Evolutionary conservation across 2,329 filamentous ascomycete species (phyloP).

Genomic region (Penicillium psychrosexuale): DNA sequence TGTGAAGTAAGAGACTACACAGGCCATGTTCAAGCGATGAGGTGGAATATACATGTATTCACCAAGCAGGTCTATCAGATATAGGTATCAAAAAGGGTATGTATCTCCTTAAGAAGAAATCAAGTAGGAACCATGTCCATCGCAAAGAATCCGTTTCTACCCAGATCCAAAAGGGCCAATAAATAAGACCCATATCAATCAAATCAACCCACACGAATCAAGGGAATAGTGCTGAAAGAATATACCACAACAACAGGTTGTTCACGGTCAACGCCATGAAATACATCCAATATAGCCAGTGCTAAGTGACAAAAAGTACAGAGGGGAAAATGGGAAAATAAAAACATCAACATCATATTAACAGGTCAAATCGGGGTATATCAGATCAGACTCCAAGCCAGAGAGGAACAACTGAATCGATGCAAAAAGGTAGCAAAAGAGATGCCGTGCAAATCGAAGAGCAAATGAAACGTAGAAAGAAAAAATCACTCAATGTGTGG

Average conservation of each 20-base stretch:
- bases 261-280: not conserved
- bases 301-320: slow-evolving; percentile 2
- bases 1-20: not conserved
- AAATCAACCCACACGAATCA: slow-evolving; percentile 3
- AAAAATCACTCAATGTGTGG: slow-evolving; percentile 6
- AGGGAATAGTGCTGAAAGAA: slow-evolving; percentile 2
- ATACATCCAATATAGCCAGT: slow-evolving; percentile 1
- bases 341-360: slow-evolving; percentile 13
- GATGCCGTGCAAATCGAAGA: not conserved
- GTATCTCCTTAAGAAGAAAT: slow-evolving; percentile 1
- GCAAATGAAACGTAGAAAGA: not conserved
- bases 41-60: not conserved
- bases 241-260: not conserved
- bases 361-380: slow-evolving; percentile 22
- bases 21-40: not conserved
- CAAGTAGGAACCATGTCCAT: not conserved
- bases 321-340: not conserved
- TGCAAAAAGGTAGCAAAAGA: slow-evolving; percentile 9
- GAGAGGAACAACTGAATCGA: slow-evolving; percentile 17
- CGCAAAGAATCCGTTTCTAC: not conserved
- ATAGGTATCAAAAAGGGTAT: slow-evolving; percentile 1
- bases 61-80: slow-evolving; percentile 1
- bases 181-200: slow-evolving; percentile 1
- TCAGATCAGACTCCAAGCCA: slow-evolving; percentile 22
- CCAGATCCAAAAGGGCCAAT: not conserved